phyloP scores from a whole-genome alignment of 495 filamentous ascomycete genomes.

The Aspergillus kassunensis region DNA sequence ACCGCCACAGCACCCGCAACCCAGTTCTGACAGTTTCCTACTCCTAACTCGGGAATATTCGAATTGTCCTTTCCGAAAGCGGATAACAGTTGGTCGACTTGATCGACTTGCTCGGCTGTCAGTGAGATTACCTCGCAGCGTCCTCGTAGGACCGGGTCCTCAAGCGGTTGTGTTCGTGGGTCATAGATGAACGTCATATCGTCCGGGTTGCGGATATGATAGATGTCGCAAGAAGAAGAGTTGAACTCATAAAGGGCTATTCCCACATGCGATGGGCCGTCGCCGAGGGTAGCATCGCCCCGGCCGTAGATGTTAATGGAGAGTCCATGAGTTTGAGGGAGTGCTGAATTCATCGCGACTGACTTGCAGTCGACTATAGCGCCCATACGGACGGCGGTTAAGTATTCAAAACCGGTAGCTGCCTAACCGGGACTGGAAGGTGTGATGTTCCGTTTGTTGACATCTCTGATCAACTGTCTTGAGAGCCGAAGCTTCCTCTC shows the following conservation, averaged over 20 bases:
- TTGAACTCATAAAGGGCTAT: slow-evolving; percentile 14
- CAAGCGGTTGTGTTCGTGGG: slow-evolving; percentile 20
- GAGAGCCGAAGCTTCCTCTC: no score
- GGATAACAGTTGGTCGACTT: neutral
- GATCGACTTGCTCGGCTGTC: no score
- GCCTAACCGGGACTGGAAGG: no score
- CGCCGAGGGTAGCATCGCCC: slow-evolving; percentile 19
- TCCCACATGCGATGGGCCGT: slow-evolving; percentile 20
- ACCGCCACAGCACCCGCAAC: slow-evolving; percentile 10
- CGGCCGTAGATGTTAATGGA: slow-evolving; percentile 24
- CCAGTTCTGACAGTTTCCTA: slow-evolving; percentile 22
- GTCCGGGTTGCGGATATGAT: slow-evolving; percentile 22
- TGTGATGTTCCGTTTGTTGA: no score
- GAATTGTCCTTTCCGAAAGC: slow-evolving; percentile 12
- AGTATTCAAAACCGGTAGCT: no score
- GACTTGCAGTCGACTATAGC: no score
- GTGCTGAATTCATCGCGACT: no score
- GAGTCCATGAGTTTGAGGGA: slow-evolving; percentile 15
- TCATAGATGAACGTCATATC: slow-evolving; percentile 22
- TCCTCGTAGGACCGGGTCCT: slow-evolving; percentile 20
- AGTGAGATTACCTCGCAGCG: slow-evolving; percentile 23
- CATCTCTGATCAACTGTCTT: no score
- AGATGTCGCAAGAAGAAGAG: slow-evolving; percentile 19
- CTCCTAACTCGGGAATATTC: slow-evolving; percentile 18
- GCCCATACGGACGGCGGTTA: no score